Percentiles rank a stretch among this genome's conserved stretches.
phyloP scores from a whole-genome alignment of 352 stramenopile species.

The Elongisporangium anandrum region DNA sequence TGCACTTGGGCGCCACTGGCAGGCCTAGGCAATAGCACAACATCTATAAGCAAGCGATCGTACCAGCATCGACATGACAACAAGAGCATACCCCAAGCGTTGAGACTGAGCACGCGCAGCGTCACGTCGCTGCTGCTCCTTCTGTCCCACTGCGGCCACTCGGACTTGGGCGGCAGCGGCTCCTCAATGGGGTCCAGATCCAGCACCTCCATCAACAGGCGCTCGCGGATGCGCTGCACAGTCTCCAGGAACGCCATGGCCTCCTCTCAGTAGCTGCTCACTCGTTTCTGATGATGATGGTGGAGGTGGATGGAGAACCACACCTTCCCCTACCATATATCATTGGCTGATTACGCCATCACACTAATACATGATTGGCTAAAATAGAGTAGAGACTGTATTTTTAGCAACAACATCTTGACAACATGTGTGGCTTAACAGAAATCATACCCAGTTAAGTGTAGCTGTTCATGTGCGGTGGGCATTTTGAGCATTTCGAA shows the following conservation, averaged over 20 bases:
- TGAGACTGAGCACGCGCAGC: constrained; percentile 70
- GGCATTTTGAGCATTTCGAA: background rate
- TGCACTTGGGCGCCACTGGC: constrained; percentile 61
- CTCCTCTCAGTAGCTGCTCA: background rate
- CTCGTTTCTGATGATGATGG: background rate
- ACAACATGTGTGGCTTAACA: too few species aligned
- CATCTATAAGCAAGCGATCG: background rate
- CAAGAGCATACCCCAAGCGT: constrained; percentile 51
- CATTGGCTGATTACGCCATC: background rate
- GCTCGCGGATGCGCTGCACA: constrained; percentile 39
- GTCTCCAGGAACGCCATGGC: constrained; percentile 28
- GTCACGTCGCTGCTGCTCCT: constrained; percentile 17
- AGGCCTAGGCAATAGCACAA: constrained; percentile 28
- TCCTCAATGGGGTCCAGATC: constrained; percentile 49
- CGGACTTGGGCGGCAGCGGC: constrained; percentile 27
- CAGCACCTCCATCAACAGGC: constrained; percentile 54
- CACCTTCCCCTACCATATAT: background rate
- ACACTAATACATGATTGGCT: background rate
- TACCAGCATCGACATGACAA: background rate
- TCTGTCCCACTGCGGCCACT: constrained; percentile 23
- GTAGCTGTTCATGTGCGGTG: too few species aligned
- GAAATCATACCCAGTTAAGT: background rate
- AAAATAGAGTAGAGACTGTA: background rate
- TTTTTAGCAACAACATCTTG: background rate
- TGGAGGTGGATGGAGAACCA: too few species aligned